Evolutionary conservation across 2,329 filamentous ascomycete genomes (phyloP).

Genomic region (Aspergillus jensenii): DNA sequence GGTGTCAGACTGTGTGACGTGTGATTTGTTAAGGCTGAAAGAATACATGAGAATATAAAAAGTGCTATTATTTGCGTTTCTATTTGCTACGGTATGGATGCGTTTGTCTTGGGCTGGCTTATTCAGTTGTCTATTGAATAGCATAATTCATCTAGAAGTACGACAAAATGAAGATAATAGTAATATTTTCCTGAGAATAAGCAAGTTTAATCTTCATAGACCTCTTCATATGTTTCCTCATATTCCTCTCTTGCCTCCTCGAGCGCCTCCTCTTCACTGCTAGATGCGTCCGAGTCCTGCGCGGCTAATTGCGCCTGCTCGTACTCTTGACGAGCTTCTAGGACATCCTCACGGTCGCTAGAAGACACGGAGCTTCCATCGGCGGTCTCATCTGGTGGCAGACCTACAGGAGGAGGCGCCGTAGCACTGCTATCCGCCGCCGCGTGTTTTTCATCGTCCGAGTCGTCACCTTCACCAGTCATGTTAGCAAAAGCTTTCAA

Average conservation of each 20-base stretch:
- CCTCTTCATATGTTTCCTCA: conserved; percentile 2
- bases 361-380: background rate
- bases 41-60: too few relatives aligned
- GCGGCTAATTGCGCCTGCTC: background rate
- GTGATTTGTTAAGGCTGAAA: too few relatives aligned
- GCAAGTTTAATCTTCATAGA: background rate
- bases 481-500: too few relatives aligned
- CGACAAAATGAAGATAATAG: too few relatives aligned
- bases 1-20: too few relatives aligned
- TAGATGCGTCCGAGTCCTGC: conserved; percentile 7
- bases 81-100: too few relatives aligned
- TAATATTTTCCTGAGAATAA: too few relatives aligned
- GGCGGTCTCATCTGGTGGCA: conserved; percentile 2
- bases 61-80: too few relatives aligned
- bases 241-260: conserved; percentile 3
- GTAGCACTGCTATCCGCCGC: background rate
- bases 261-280: conserved; percentile 4
- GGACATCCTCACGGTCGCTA: conserved; percentile 5
- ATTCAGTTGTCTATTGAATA: too few relatives aligned
- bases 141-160: too few relatives aligned
- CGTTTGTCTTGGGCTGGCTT: too few relatives aligned
- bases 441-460: background rate
- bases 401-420: conserved; percentile 1
- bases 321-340: conserved; percentile 6
- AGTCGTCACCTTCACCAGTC: background rate